Percentiles rank a stretch among this genome's conserved stretches.
These are phyloP conservation scores for Teunomyces pallodes DNA, from an alignment of 805 yeast genomes.

Conservation along the genomic window DNA sequence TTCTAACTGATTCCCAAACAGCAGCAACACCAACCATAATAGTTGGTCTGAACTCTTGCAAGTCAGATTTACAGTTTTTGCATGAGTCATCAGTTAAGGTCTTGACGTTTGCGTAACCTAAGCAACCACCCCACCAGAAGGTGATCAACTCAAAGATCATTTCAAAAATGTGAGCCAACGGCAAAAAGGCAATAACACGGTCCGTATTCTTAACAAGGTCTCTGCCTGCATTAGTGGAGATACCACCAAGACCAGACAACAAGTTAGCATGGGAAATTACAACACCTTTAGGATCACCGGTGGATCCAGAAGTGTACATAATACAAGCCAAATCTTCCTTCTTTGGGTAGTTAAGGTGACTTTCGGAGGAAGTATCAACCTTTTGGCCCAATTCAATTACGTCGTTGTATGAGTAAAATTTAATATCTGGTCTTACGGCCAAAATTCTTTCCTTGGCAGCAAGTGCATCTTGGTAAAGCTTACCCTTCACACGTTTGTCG, in stretches of 20 bases:
- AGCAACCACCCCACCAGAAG: slow-evolving; percentile 84
- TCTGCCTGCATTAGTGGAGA: slow-evolving; percentile 58
- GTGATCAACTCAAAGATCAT: slow-evolving; percentile 76
- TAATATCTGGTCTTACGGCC: slow-evolving; percentile 73
- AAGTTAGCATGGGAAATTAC: slow-evolving; percentile 64
- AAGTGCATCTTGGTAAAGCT: slow-evolving; percentile 54
- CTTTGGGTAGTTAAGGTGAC: slow-evolving; percentile 26
- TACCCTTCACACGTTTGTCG: slow-evolving; percentile 66
- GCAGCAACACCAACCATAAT: slow-evolving; percentile 98
- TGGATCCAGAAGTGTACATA: slow-evolving; percentile 87
- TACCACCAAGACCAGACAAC: slow-evolving; percentile 85
- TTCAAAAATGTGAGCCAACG: slow-evolving; percentile 95
- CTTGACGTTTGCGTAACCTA: slow-evolving; percentile 92
- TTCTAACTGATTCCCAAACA: slow-evolving; percentile 94
- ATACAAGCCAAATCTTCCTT: slow-evolving; percentile 67
- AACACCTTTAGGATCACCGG: slow-evolving; percentile 86
- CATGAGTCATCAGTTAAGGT: slow-evolving; percentile 82
- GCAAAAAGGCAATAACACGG: slow-evolving; percentile 82
- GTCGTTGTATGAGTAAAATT: slow-evolving; percentile 64
- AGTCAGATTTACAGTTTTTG: slow-evolving; percentile 84
- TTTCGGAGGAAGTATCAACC: slow-evolving; percentile 1
- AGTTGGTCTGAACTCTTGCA: slow-evolving; percentile 83
- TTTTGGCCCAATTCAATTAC: slow-evolving; percentile 56
- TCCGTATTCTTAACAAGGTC: slow-evolving; percentile 54
- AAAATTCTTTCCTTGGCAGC: slow-evolving; percentile 58